These are phyloP conservation scores for Linum trigynum DNA, from an alignment of 345 rosid genomes.

Conservation along the genomic window DNA sequence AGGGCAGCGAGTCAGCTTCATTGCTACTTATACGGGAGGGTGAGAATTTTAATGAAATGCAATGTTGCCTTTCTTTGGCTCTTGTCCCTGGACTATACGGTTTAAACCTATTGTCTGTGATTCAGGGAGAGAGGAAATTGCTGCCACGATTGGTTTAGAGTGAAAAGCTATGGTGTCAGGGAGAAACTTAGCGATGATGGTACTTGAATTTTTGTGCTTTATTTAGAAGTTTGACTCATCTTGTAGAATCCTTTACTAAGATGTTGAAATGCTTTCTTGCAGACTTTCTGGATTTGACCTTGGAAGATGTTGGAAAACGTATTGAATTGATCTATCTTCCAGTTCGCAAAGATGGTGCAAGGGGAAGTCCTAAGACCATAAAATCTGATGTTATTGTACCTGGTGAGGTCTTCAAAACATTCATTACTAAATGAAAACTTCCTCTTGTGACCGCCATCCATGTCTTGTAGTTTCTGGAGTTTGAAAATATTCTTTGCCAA, in stretches of 20 bases:
- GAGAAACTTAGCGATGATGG: slow-evolving; percentile 62
- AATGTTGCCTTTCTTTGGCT: not conserved
- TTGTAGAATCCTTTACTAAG: not conserved
- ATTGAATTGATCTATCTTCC: slow-evolving; percentile 82
- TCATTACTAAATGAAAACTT: not conserved
- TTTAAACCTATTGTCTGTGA: slow-evolving; percentile 13
- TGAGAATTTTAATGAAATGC: slow-evolving; percentile 25
- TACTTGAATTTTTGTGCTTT: slow-evolving; percentile 20
- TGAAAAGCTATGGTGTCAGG: slow-evolving; percentile 51
- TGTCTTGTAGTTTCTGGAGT: no score
- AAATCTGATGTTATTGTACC: slow-evolving; percentile 57
- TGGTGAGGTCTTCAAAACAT: slow-evolving; percentile 37
- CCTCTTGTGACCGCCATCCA: not conserved
- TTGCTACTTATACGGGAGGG: slow-evolving; percentile 90
- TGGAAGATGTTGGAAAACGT: slow-evolving; percentile 67
- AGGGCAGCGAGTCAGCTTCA: slow-evolving; percentile 83
- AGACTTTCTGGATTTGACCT: slow-evolving; percentile 77
- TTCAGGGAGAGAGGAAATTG: slow-evolving; percentile 77
- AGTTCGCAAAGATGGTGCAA: slow-evolving; percentile 70
- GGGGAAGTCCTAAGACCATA: slow-evolving; percentile 60
- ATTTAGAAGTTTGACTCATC: not conserved
- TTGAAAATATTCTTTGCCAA: not conserved
- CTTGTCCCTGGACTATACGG: slow-evolving; percentile 1
- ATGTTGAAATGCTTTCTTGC: slow-evolving; percentile 13
- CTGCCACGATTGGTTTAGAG: slow-evolving; percentile 73